phyloP scores from a whole-genome alignment of 2,329 filamentous ascomycete genomes.

The Aureobasidium sp. region DNA sequence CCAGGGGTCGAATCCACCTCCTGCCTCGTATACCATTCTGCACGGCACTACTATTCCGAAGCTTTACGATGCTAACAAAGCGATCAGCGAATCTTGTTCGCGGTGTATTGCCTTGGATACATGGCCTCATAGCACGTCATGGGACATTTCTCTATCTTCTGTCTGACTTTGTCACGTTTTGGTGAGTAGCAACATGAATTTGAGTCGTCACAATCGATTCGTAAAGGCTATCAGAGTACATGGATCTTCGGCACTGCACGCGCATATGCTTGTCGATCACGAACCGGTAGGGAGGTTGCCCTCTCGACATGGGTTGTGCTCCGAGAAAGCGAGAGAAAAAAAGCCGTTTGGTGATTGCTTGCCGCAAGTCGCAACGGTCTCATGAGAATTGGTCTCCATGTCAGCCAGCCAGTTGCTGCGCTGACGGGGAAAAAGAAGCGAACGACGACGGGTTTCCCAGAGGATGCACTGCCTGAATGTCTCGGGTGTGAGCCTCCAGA shows the following conservation, averaged over 20 bases:
- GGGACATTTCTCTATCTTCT: background rate
- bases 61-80: background rate
- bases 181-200: background rate
- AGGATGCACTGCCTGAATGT: conserved; percentile 8
- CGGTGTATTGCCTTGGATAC: background rate
- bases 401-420: conserved; percentile 10
- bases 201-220: conserved; percentile 3
- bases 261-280: background rate
- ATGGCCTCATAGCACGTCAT: background rate
- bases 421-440: conserved; percentile 8
- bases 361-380: conserved; percentile 8
- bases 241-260: background rate
- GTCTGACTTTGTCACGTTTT: background rate
- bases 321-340: background rate
- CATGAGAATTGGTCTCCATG: conserved; percentile 13
- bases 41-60: background rate
- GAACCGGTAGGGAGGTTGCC: background rate
- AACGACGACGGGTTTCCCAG: conserved; percentile 11
- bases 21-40: conserved; percentile 11
- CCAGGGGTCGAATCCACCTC: conserved; percentile 10
- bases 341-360: conserved; percentile 9
- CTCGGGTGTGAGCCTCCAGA: background rate
- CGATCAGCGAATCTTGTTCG: background rate
- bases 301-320: conserved; percentile 4
- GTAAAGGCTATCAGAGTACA: background rate